Evolutionary conservation across 2,329 filamentous ascomycete genomes (phyloP).

Genomic region (Aspergillus spinulosporus): DNA sequence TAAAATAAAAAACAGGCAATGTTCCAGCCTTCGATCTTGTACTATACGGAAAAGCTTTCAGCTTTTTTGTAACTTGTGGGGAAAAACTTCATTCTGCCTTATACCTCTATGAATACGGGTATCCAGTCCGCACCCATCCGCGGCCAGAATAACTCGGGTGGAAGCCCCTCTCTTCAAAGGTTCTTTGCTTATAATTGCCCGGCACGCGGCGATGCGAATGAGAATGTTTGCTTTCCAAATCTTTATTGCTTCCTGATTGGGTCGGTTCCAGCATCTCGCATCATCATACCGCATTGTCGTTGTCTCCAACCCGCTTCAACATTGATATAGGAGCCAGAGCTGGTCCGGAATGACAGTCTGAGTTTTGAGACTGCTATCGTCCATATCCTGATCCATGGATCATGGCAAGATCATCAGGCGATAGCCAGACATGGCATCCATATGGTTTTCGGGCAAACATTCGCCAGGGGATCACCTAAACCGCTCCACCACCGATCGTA

Average conservation of each 20-base stretch:
- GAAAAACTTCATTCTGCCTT: too few species aligned
- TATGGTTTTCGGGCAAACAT: background rate
- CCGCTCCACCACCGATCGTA: background rate
- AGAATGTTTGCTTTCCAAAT: background rate
- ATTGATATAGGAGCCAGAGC: background rate
- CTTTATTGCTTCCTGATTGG: slow-evolving; percentile 1
- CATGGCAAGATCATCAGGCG: background rate
- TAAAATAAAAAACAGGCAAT: too few species aligned
- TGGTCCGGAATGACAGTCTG: background rate
- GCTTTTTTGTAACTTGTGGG: too few species aligned
- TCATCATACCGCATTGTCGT: background rate
- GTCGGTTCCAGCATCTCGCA: background rate
- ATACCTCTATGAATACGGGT: too few species aligned
- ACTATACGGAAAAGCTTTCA: too few species aligned
- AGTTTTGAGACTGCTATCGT: background rate
- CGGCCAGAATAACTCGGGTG: background rate
- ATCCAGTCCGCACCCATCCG: too few species aligned
- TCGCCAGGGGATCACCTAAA: background rate
- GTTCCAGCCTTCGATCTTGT: too few species aligned
- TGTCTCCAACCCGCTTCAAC: background rate
- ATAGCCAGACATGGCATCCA: background rate
- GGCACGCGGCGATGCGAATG: background rate
- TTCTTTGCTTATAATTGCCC: background rate
- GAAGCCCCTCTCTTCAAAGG: background rate
- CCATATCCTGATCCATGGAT: background rate